A percentile compares a stretch with the other conserved stretches of the same genome.
These are phyloP conservation scores for Pyricularia pennisetigena DNA, from an alignment of 2,329 filamentous ascomycete genomes.

Conservation along the genomic window DNA sequence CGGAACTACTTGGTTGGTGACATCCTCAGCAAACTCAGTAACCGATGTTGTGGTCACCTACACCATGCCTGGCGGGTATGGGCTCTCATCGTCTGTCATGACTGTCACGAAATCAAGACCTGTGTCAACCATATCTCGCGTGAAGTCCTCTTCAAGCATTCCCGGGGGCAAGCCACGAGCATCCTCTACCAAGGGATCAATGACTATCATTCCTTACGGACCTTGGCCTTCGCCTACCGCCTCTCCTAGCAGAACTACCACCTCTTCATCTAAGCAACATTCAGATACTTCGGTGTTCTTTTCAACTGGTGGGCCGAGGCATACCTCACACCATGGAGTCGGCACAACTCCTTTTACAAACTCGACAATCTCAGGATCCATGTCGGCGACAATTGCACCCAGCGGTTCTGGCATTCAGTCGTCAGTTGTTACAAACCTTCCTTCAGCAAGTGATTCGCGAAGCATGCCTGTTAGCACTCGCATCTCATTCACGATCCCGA, in stretches of 20 bases:
- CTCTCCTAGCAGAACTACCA: too few species aligned
- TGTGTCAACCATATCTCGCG: background rate
- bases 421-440: background rate
- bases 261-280: background rate
- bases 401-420: background rate
- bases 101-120: slow-evolving; percentile 6
- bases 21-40: background rate
- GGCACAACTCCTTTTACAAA: background rate
- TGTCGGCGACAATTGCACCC: background rate
- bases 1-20: background rate
- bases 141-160: background rate
- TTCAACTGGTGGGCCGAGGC: background rate
- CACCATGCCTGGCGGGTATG: slow-evolving; percentile 5
- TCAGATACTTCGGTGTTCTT: background rate
- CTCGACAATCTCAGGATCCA: background rate
- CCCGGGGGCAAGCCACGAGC: background rate
- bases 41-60: slow-evolving; percentile 7
- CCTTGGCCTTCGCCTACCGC: background rate
- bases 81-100: slow-evolving; percentile 4
- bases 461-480: background rate
- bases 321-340: background rate
- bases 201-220: background rate
- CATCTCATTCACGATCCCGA: background rate
- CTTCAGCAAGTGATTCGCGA: background rate
- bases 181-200: background rate